A percentile compares a stretch with the other conserved stretches of the same genome.
These are phyloP conservation scores for Apiospora sp. DNA, from an alignment of 2,329 filamentous ascomycete genomes.

Conservation along the genomic window DNA sequence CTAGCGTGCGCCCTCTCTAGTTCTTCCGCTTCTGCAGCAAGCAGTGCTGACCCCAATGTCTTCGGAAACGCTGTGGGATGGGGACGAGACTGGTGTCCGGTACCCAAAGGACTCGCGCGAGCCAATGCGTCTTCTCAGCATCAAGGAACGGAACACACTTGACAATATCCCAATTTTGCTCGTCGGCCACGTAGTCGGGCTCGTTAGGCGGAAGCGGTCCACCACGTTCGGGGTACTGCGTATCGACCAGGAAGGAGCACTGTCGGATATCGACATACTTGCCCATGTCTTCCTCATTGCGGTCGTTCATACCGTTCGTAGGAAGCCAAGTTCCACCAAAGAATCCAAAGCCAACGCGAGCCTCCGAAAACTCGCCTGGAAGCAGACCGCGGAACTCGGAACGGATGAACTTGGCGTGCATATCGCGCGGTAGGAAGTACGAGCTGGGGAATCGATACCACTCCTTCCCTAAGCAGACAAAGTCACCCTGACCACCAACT, in stretches of 20 bases:
- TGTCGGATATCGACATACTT: slow-evolving; percentile 84
- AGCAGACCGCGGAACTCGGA: slow-evolving; percentile 90
- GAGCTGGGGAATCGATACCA: slow-evolving; percentile 98
- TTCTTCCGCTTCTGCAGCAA: slow-evolving; percentile 68
- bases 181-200: slow-evolving; percentile 80
- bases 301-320: slow-evolving; percentile 88
- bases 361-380: slow-evolving; percentile 88
- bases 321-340: slow-evolving; percentile 86
- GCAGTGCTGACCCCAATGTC: slow-evolving; percentile 91
- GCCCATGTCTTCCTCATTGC: slow-evolving; percentile 82
- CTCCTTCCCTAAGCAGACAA: slow-evolving; percentile 91
- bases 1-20: background rate
- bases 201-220: slow-evolving; percentile 69
- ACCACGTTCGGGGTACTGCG: slow-evolving; percentile 71
- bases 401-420: slow-evolving; percentile 87
- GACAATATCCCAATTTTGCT: slow-evolving; percentile 78
- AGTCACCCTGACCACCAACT: slow-evolving; percentile 67
- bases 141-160: slow-evolving; percentile 85
- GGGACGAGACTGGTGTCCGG: slow-evolving; percentile 77
- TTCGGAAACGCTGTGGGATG: slow-evolving; percentile 72
- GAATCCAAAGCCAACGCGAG: slow-evolving; percentile 71
- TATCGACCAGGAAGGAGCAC: slow-evolving; percentile 89
- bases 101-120: slow-evolving; percentile 84
- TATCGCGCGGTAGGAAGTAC: slow-evolving; percentile 84
- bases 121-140: slow-evolving; percentile 72